Percentiles rank a stretch among this genome's conserved stretches.
These are phyloP conservation scores for Mollisiaceae sp. DNA, from an alignment of 2,329 filamentous ascomycete genomes.

Conservation along the genomic window DNA sequence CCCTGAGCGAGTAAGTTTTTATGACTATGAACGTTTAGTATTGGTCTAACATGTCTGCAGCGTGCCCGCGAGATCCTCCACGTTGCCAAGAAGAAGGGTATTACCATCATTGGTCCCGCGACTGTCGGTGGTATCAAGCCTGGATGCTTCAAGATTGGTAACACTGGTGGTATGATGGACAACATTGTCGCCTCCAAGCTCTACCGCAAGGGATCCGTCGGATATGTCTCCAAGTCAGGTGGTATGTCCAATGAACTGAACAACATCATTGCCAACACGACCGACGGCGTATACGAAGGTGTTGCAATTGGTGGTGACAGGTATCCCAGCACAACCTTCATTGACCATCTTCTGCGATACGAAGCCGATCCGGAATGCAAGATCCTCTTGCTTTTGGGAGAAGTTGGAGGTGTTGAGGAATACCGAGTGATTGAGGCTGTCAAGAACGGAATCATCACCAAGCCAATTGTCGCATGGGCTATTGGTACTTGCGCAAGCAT, in stretches of 20 bases:
- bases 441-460: constrained; percentile 91
- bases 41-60: constrained; percentile 51
- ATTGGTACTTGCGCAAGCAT: constrained; percentile 99
- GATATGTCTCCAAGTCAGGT: constrained; percentile 99
- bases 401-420: constrained; percentile 99
- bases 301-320: constrained; percentile 99
- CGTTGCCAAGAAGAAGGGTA: constrained; percentile 95
- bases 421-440: constrained; percentile 99
- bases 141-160: constrained; percentile 99
- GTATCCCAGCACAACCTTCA: constrained; percentile 98
- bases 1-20: constrained; percentile 83
- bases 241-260: constrained; percentile 99
- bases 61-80: constrained; percentile 98
- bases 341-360: constrained; percentile 96
- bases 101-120: constrained; percentile 98
- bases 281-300: constrained; percentile 98
- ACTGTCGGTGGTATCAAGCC: constrained; percentile 99
- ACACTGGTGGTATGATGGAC: constrained; percentile 99
- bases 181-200: constrained; percentile 99
- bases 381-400: constrained; percentile 92
- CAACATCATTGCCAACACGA: constrained; percentile 97
- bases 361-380: constrained; percentile 97
- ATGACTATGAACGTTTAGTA: background rate
- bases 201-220: constrained; percentile 98
- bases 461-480: constrained; percentile 98